Evolutionary conservation across 495 filamentous ascomycete genomes (phyloP).

Genomic region (Penicillium samsonianum): DNA sequence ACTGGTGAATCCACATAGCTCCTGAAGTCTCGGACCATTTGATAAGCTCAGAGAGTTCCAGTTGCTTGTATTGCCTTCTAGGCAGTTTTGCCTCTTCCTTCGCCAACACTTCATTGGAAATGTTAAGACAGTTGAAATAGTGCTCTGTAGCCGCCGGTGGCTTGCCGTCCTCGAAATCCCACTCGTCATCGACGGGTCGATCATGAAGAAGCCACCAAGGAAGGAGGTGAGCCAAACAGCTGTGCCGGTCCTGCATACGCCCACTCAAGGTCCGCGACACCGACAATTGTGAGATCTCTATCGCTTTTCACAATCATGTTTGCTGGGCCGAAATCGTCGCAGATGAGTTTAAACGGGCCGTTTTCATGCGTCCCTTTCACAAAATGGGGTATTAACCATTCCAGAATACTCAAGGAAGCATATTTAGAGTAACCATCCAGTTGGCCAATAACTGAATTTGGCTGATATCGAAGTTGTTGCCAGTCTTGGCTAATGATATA

Average conservation of each 20-base stretch:
- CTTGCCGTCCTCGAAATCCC: no score
- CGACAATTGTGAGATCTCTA: background rate
- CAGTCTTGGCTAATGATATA: no score
- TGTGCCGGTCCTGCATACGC: background rate
- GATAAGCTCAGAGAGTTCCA: background rate
- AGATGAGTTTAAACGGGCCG: conserved; percentile 1
- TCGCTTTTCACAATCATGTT: conserved; percentile 5
- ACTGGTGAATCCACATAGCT: conserved; percentile 25
- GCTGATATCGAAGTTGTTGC: conserved; percentile 2
- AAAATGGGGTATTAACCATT: background rate
- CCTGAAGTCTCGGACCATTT: background rate
- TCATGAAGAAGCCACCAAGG: conserved; percentile 6
- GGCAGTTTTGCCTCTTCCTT: no score
- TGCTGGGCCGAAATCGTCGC: conserved; percentile 5
- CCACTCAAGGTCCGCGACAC: conserved; percentile 4
- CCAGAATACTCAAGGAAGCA: background rate
- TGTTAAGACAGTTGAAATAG: no score
- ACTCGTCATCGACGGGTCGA: background rate
- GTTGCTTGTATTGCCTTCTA: background rate
- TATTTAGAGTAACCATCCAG: background rate
- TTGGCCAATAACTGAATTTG: background rate
- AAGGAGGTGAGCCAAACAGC: background rate
- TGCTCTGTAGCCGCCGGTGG: no score
- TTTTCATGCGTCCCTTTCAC: conserved; percentile 2
- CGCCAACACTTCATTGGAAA: no score